Evolutionary conservation across 148 eudicot genomes (phyloP).

Genomic region (Polygonum aviculare): DNA sequence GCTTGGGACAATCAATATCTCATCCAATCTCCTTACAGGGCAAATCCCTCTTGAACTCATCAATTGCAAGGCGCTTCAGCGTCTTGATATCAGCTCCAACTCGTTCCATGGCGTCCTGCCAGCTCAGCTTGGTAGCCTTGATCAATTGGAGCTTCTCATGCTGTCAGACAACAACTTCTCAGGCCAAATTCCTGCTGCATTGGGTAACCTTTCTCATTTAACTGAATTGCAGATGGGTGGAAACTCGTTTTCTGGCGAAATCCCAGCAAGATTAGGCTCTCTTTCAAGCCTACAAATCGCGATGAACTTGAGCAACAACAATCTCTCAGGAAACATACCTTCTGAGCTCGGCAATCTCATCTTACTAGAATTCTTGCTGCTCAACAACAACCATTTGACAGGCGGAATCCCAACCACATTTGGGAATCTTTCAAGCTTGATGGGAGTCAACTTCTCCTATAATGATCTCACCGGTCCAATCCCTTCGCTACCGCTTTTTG

Average conservation of each 20-base stretch:
- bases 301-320: conserved; percentile 73
- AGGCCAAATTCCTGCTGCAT: conserved; percentile 56
- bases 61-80: conserved; percentile 76
- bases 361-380: conserved; percentile 63
- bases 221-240: conserved; percentile 88
- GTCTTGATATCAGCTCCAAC: conserved; percentile 83
- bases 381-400: conserved; percentile 70
- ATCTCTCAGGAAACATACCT: conserved; percentile 73
- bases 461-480: conserved; percentile 73
- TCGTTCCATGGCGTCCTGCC: conserved; percentile 50
- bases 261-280: conserved; percentile 66
- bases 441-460: conserved; percentile 75
- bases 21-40: conserved; percentile 63
- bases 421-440: conserved; percentile 67
- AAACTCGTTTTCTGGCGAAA: conserved; percentile 58
- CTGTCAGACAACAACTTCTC: conserved; percentile 70
- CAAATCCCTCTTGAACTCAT: conserved; percentile 50
- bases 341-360: conserved; percentile 73
- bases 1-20: conserved; percentile 73
- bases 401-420: conserved; percentile 81
- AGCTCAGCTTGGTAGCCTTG: conserved; percentile 57
- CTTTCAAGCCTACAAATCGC: conserved; percentile 75
- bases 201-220: conserved; percentile 74
- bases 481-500: conserved; percentile 60
- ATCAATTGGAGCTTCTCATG: conserved; percentile 73